Evolutionary conservation across 129 eudicot species (phyloP).

Genomic region (Flaveria bidentis): DNA sequence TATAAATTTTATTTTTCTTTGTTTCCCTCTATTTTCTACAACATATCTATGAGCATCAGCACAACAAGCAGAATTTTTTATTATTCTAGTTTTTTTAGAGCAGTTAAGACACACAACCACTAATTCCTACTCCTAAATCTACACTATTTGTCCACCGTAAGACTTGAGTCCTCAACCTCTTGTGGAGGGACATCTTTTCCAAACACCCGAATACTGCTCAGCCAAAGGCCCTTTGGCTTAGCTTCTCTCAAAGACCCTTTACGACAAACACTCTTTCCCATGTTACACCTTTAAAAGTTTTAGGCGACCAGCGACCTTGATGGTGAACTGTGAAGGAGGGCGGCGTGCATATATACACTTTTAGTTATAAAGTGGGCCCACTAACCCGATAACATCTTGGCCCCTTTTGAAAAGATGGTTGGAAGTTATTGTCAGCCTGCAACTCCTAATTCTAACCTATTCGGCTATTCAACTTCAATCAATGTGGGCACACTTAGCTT

Average conservation of each 20-base stretch:
- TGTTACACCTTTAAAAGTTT: slow-evolving; percentile 47
- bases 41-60: slow-evolving; percentile 35
- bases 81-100: no score
- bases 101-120: no score
- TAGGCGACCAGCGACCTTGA: slow-evolving; percentile 73
- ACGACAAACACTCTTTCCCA: slow-evolving; percentile 90
- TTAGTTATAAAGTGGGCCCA: not conserved
- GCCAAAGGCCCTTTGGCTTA: slow-evolving; percentile 48
- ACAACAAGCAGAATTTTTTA: no score
- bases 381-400: not conserved
- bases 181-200: no score
- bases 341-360: slow-evolving; percentile 39
- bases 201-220: no score
- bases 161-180: no score
- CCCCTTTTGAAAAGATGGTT: not conserved
- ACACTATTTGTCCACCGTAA: no score
- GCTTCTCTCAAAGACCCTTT: slow-evolving; percentile 86
- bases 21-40: no score
- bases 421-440: not conserved
- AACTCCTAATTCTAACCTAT: not conserved
- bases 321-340: slow-evolving; percentile 31
- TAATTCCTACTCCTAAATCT: no score
- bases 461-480: not conserved
- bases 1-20: no score
- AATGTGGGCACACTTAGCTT: not conserved